phyloP scores from a whole-genome alignment of 108 stramenopile genomes.

The Schizochytrium sp. region DNA sequence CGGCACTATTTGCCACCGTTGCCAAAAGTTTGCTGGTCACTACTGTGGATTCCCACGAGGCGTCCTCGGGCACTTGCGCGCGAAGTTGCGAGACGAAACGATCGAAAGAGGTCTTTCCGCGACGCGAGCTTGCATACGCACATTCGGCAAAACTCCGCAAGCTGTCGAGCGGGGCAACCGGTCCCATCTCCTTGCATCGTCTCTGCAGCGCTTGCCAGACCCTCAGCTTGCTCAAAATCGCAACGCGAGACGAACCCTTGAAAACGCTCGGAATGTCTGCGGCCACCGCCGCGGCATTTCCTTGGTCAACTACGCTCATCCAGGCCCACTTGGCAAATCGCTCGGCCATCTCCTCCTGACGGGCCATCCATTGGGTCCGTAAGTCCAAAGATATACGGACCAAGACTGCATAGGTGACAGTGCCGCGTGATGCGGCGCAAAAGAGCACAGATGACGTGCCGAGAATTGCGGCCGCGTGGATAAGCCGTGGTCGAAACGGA shows the following conservation, averaged over 20 bases:
- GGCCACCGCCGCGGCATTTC: too few relatives aligned
- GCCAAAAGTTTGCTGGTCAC: neutral
- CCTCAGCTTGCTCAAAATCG: too few relatives aligned
- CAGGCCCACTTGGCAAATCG: neutral
- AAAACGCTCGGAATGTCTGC: too few relatives aligned
- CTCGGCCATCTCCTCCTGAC: neutral
- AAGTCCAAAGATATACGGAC: neutral
- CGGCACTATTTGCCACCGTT: neutral
- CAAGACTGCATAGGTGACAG: neutral
- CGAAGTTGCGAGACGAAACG: neutral
- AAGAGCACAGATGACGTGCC: neutral
- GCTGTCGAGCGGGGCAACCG: too few relatives aligned
- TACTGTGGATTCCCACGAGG: neutral
- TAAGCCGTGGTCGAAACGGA: neutral
- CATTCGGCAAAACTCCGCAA: too few relatives aligned
- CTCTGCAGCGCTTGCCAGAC: too few relatives aligned
- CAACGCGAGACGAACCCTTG: too few relatives aligned
- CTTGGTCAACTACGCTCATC: too few relatives aligned
- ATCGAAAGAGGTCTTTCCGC: neutral
- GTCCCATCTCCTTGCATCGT: too few relatives aligned
- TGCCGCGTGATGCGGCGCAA: neutral
- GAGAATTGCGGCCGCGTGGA: neutral
- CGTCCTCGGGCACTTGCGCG: neutral
- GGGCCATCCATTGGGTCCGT: neutral
- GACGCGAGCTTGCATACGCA: neutral